These are phyloP conservation scores for Coprinopsis strossmayeri DNA, from an alignment of 768 basidiomycete genomes.

Conservation along the genomic window DNA sequence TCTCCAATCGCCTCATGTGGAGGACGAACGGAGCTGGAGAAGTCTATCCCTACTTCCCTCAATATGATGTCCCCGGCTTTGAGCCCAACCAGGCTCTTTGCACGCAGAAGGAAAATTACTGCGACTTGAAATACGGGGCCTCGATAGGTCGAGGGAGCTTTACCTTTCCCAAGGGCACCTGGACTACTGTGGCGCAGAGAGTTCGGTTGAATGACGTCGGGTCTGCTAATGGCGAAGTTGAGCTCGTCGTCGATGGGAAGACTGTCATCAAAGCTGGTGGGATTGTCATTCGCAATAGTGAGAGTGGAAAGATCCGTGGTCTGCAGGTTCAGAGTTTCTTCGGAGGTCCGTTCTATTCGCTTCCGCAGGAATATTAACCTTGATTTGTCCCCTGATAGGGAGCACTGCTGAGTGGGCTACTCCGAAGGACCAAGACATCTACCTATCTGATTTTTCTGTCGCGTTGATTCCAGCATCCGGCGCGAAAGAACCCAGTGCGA, in stretches of 20 bases:
- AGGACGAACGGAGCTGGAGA: slow-evolving; percentile 48
- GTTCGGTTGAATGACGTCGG: slow-evolving; percentile 63
- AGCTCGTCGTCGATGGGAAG: slow-evolving; percentile 53
- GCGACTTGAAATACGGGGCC: slow-evolving; percentile 34
- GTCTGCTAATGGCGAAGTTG: slow-evolving; percentile 56
- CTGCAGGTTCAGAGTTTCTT: slow-evolving; percentile 67
- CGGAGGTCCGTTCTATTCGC: slow-evolving; percentile 34
- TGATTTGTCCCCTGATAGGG: slow-evolving; percentile 23
- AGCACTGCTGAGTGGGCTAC: slow-evolving; percentile 34
- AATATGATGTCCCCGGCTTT: slow-evolving; percentile 27
- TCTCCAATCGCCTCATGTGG: slow-evolving; percentile 61
- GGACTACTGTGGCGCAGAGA: slow-evolving; percentile 59
- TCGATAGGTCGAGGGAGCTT: slow-evolving; percentile 27
- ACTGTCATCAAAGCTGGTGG: slow-evolving; percentile 46
- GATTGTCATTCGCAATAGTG: slow-evolving; percentile 41
- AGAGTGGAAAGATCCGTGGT: slow-evolving; percentile 45
- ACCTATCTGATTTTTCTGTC: slow-evolving; percentile 64
- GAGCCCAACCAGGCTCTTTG: slow-evolving; percentile 38
- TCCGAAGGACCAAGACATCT: slow-evolving; percentile 54
- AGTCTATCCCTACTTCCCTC: slow-evolving; percentile 59
- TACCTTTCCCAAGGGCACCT: slow-evolving; percentile 47
- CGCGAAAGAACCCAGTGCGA: not conserved
- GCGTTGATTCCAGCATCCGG: slow-evolving; percentile 37
- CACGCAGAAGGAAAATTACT: slow-evolving; percentile 33
- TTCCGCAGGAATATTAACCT: not conserved